Evolutionary conservation across 2,329 filamentous ascomycete species (phyloP).

Genomic region (Fonsecaea nubica): DNA sequence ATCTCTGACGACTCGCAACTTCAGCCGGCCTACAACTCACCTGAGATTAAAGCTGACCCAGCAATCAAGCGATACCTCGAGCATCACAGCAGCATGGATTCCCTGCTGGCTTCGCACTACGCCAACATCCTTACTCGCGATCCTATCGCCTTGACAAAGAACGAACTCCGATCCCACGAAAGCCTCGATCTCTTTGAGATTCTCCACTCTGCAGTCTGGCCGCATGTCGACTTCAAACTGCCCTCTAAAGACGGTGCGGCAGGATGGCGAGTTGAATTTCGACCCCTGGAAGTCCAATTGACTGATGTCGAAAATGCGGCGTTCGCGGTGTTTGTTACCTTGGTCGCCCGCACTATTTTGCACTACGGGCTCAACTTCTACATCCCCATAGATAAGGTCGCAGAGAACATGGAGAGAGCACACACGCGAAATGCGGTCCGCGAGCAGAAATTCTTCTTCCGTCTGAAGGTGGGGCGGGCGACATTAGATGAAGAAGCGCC

Average conservation of each 20-base stretch:
- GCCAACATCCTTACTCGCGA: conserved; percentile 98
- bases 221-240: conserved; percentile 98
- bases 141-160: conserved; percentile 89
- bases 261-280: conserved; percentile 95
- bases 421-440: conserved; percentile 82
- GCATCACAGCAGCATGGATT: conserved; percentile 86
- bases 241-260: conserved; percentile 86
- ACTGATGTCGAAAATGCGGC: conserved; percentile 98
- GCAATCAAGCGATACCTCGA: conserved; percentile 81
- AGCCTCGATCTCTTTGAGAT: conserved; percentile 96
- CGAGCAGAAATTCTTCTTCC: conserved; percentile 86
- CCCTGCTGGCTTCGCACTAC: conserved; percentile 89
- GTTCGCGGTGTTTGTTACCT: conserved; percentile 93
- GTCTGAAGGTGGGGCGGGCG: conserved; percentile 80
- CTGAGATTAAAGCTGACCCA: conserved; percentile 46
- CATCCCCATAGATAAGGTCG: conserved; percentile 82
- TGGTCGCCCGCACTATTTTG: conserved; percentile 88
- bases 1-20: conserved; percentile 86
- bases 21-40: conserved; percentile 70
- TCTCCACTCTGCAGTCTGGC: conserved; percentile 96
- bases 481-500: conserved; percentile 31
- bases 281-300: conserved; percentile 97
- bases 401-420: conserved; percentile 96
- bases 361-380: conserved; percentile 96
- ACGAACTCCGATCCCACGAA: conserved; percentile 82